These are phyloP conservation scores for Priceomyces melissophilus DNA, from an alignment of 805 yeast genomes.

Conservation along the genomic window DNA sequence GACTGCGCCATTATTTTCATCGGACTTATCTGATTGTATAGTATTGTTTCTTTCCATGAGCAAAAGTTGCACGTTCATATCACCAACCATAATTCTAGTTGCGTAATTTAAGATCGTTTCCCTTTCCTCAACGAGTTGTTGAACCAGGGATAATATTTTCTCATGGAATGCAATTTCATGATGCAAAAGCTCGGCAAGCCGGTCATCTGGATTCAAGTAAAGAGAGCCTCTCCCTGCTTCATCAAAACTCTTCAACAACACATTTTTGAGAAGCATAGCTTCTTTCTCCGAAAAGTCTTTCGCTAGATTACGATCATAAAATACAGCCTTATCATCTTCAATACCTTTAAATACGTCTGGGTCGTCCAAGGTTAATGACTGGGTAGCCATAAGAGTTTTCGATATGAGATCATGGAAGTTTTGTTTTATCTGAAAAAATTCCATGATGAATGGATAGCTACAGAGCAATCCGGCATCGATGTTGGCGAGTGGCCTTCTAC, in stretches of 20 bases:
- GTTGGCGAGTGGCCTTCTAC: neutral
- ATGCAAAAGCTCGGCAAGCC: slow-evolving; percentile 35
- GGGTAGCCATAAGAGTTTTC: slow-evolving; percentile 62
- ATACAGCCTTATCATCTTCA: slow-evolving; percentile 50
- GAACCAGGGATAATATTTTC: slow-evolving; percentile 39
- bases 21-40: slow-evolving; percentile 31
- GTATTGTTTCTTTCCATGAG: slow-evolving; percentile 46
- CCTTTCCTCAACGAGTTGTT: slow-evolving; percentile 65
- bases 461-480: slow-evolving; percentile 26
- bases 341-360: slow-evolving; percentile 70
- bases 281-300: slow-evolving; percentile 46
- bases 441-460: slow-evolving; percentile 57
- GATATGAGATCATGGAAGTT: slow-evolving; percentile 59
- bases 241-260: slow-evolving; percentile 46
- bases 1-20: slow-evolving; percentile 28
- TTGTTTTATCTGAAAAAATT: slow-evolving; percentile 74
- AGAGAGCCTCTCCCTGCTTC: slow-evolving; percentile 26
- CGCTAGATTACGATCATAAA: slow-evolving; percentile 36
- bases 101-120: slow-evolving; percentile 69
- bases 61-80: slow-evolving; percentile 57
- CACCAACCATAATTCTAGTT: slow-evolving; percentile 74
- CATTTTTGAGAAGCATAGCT: slow-evolving; percentile 44
- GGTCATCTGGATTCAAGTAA: slow-evolving; percentile 37
- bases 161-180: slow-evolving; percentile 34
- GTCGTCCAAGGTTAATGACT: slow-evolving; percentile 65